Conservation (phyloP, 2,329 filamentous ascomycete genomes). For the Periglandula ipomoeae region DNA sequence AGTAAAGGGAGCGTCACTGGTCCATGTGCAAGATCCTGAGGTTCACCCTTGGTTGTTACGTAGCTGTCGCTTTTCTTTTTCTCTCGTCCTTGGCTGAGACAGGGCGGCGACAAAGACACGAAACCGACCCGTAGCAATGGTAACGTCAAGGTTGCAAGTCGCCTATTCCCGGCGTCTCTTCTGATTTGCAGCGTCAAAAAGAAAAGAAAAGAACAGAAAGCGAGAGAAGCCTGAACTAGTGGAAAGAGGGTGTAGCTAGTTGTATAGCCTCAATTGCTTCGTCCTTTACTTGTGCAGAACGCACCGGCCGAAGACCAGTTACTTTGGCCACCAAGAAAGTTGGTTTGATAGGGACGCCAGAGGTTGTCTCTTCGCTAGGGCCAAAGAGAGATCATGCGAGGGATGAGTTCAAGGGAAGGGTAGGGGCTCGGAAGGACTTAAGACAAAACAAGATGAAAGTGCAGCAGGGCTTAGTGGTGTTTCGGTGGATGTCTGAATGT, state of each 20-base stretch:
- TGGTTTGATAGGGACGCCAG: not conserved
- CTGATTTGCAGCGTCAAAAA: too few relatives aligned
- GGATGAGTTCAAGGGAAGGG: not conserved
- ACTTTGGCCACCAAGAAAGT: too few relatives aligned
- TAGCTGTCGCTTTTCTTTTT: not conserved
- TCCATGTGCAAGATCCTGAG: not conserved
- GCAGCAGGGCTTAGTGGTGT: not conserved
- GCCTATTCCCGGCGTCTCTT: not conserved
- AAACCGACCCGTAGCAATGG: not conserved
- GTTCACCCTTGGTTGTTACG: not conserved
- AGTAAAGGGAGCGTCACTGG: not conserved
- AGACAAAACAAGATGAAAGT: not conserved
- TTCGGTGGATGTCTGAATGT: not conserved
- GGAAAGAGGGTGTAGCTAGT: not conserved
- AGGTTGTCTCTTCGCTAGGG: not conserved
- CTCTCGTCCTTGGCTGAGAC: not conserved
- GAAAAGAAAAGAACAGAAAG: conserved; percentile 8
- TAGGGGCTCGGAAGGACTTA: not conserved
- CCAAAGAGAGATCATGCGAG: not conserved
- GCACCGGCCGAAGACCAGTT: not conserved
- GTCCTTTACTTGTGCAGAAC: not conserved
- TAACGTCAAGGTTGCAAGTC: not conserved
- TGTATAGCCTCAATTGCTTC: not conserved
- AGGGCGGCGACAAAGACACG: not conserved
- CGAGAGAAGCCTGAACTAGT: not conserved